Evolutionary conservation across 345 rosid genomes (phyloP), one percentile per base, ranked within the genome.

Genomic region (Citrus sinensis): DNA sequence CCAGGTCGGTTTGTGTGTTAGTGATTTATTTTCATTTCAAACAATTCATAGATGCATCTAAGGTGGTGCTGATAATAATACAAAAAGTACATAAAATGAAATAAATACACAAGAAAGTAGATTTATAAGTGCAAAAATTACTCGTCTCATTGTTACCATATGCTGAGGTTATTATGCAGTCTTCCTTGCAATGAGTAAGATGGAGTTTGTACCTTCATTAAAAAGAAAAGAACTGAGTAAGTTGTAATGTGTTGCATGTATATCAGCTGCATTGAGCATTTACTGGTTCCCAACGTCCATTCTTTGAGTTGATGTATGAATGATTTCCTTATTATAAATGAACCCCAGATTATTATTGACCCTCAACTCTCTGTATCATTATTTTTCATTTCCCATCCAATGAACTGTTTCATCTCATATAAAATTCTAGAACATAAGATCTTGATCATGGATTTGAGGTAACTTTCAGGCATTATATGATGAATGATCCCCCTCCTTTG

Each of bases 1-100:
- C 71, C 89, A 89, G 99, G 99, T 94, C 9, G 20, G 85, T 58
- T 64, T 24, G 32, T 59, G 0, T 37, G 34, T 37, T 25, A 6
- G 70, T 74, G 34, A 69, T 32, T 7, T 25, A 27, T 22, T 61
- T 46, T 60, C 25, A 58, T 64, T 64, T 72, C 67, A 4, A 30
- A 46, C 4, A 19, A 27, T 30, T 77, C 49, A 39, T 73, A 32
- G 54, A 67, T 25, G 25, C 46, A 32, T 63, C 2, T 13, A 4
- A 32, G 30, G 14, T 27, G 65, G 5, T 34, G 5, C 32, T 29
- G 24, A 60, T 9, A 35, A 66, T 54, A 25, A 58, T 34, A 34
- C 39, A 16, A 7, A 71, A 30, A 20, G 5, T 71, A 13, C 2
- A 3, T 51, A 51, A 51, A 16, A 25, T 10, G 51, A 58, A 69